A percentile compares a stretch with the other conserved stretches of the same genome.
Conservation (phyloP, 768 basidiomycete genomes). For the Podaxis sp. region DNA sequence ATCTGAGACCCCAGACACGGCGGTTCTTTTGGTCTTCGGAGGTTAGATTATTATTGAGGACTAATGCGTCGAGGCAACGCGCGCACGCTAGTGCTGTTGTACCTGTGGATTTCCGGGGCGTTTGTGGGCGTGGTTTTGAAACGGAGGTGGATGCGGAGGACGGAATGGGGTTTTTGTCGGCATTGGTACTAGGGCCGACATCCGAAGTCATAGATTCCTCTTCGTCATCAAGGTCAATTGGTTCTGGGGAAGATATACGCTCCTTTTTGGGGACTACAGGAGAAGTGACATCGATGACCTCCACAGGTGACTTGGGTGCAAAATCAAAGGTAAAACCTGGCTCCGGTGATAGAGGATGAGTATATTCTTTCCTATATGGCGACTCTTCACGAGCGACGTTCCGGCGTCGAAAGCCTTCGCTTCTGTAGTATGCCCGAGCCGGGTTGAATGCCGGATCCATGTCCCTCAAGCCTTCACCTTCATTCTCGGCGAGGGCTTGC, state of each 20-base stretch:
- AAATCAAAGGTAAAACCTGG: slow-evolving; percentile 73
- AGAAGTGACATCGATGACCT: slow-evolving; percentile 12
- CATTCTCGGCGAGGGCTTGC: not conserved
- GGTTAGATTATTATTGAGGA: slow-evolving; percentile 46
- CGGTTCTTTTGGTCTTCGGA: slow-evolving; percentile 38
- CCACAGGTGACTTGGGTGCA: slow-evolving; percentile 31
- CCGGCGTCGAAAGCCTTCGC: slow-evolving; percentile 2
- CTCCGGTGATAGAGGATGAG: slow-evolving; percentile 51
- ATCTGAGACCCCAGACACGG: slow-evolving; percentile 68
- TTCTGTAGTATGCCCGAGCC: slow-evolving; percentile 1
- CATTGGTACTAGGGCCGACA: slow-evolving; percentile 2
- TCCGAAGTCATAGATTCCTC: slow-evolving; percentile 17
- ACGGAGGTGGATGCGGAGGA: not conserved
- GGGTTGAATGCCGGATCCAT: slow-evolving; percentile 4
- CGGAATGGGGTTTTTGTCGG: not conserved
- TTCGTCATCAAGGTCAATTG: slow-evolving; percentile 48
- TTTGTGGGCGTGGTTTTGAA: slow-evolving; percentile 1
- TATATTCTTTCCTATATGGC: slow-evolving; percentile 56
- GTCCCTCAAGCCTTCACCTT: not conserved
- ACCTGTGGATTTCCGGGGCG: slow-evolving; percentile 13
- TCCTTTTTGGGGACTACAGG: not conserved
- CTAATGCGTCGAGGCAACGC: slow-evolving; percentile 58
- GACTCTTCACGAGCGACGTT: slow-evolving; percentile 19
- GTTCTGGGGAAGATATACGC: slow-evolving; percentile 24
- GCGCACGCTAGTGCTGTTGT: slow-evolving; percentile 60